Evolutionary conservation across 495 filamentous ascomycete species (phyloP).

Genomic region (Neurospora tetrasperma): DNA sequence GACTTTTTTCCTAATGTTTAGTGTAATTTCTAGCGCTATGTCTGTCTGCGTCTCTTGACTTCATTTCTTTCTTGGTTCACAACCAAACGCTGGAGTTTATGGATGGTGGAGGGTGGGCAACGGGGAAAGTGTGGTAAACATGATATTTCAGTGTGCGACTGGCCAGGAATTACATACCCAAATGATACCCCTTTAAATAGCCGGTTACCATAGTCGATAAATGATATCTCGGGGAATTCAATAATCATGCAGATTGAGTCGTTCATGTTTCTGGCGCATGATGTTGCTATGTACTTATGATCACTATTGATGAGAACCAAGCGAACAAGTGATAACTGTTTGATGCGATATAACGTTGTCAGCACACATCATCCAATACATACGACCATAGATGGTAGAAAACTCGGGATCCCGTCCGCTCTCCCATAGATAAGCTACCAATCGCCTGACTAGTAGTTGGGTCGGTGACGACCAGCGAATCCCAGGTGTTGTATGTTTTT

Average conservation of each 20-base stretch:
- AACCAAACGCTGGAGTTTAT: not conserved
- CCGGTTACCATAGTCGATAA: not conserved
- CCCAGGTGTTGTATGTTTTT: conserved; percentile 34
- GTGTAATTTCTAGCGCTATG: not conserved
- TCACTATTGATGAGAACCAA: not conserved
- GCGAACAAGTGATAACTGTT: too few species aligned
- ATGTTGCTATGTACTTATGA: not conserved
- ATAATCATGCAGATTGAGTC: too few species aligned
- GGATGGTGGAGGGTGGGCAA: not conserved
- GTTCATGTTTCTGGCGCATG: too few species aligned
- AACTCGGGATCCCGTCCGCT: conserved; percentile 32
- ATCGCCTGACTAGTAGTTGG: conserved; percentile 22
- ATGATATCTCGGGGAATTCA: too few species aligned
- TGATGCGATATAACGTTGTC: not conserved
- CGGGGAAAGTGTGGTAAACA: not conserved
- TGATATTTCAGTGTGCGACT: not conserved
- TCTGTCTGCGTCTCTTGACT: too few species aligned
- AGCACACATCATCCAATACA: not conserved
- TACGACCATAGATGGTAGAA: not conserved
- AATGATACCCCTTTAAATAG: not conserved
- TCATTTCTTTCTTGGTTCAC: not conserved
- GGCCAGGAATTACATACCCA: not conserved
- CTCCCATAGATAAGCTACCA: conserved; percentile 5
- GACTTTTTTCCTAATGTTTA: not conserved
- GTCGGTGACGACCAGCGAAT: conserved; percentile 41